Conservation (phyloP, 495 filamentous ascomycete species). For the Trichoderma orchidacearum region DNA sequence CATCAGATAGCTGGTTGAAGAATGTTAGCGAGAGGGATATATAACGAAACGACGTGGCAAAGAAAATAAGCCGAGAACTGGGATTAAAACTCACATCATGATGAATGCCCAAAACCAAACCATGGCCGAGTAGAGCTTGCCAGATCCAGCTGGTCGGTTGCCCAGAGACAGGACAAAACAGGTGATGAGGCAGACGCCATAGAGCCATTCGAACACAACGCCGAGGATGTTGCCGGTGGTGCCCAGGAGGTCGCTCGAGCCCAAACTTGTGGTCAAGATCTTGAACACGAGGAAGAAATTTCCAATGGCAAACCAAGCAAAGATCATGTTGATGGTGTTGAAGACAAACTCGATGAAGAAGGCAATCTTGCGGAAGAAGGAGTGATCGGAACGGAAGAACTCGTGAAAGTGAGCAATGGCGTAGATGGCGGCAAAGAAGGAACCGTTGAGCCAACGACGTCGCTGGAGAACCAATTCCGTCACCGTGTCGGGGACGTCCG, state of each 20-base stretch:
- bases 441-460: conserved; percentile 94
- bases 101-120: conserved; percentile 93
- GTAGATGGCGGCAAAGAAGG: conserved; percentile 97
- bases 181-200: conserved; percentile 78
- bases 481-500: conserved; percentile 92
- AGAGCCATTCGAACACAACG: conserved; percentile 92
- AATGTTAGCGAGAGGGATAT: conserved; percentile 8
- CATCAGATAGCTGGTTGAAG: conserved; percentile 56
- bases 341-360: conserved; percentile 88
- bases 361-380: conserved; percentile 71
- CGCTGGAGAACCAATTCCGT: conserved; percentile 93
- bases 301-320: conserved; percentile 97
- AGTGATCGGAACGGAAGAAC: conserved; percentile 86
- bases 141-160: conserved; percentile 90
- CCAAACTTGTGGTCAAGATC: conserved; percentile 81
- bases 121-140: conserved; percentile 90
- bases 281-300: conserved; percentile 99
- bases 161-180: conserved; percentile 94
- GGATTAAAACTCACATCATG: conserved; percentile 52
- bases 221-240: conserved; percentile 64
- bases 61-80: background rate
- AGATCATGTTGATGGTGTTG: conserved; percentile 91
- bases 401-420: conserved; percentile 89
- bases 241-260: conserved; percentile 50
- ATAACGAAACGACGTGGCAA: background rate